Base-by-base conservation (phyloP, 345 rosid genomes). In the Hibiscus mutabilis region DNA sequence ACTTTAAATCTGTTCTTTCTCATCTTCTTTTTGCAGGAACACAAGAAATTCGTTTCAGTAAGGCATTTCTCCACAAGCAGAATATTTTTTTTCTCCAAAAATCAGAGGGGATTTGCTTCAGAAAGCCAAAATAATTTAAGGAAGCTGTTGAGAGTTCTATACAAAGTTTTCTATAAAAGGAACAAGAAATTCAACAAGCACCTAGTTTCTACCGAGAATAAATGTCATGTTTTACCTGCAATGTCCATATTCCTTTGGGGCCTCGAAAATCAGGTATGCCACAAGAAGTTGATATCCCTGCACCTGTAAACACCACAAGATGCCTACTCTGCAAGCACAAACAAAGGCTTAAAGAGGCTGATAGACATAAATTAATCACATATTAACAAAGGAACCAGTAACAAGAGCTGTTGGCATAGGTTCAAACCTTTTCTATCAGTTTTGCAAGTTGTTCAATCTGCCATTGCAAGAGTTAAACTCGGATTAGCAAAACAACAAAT, bases 191-290 rank as follows among this genome's bases (percentile, higher is more conserved):
- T 42, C 21, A 73, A 21, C 21, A 33, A 24, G 21, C 18, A 2
- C 24, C 66, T 61, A 61, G 66, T 33, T 62, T 65, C 46, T 44
- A 9, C 29, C 2, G 33, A 24, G 60, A 70, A 29, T 5, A 59
- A 66, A 73, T 8, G 5, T 56, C 60, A 56, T 56, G 69, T 2
- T 46, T 73, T 74, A 92, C 97, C 97, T 95, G 97, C 46, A 95
- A 67, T 15, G 99, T 95, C 99, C 99, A 95, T 72, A 95, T 92
- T 76, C 99, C 99, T 73, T 87, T 86, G 59, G 99, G 99, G 65
- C 97, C 97, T 76, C 99, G 84, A 81, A 95, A 90, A 82, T 95
- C 97, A 73, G 99, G 97, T 74, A 95, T 95, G 57, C 99, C 97
- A 78, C 99, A 90, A 75, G 99, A 89, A 52, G 99, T 92, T 71